A percentile compares a stretch with the other conserved stretches of the same genome.
Conservation (phyloP, 2,329 filamentous ascomycete species). For the Ophiostoma fasciatum region DNA sequence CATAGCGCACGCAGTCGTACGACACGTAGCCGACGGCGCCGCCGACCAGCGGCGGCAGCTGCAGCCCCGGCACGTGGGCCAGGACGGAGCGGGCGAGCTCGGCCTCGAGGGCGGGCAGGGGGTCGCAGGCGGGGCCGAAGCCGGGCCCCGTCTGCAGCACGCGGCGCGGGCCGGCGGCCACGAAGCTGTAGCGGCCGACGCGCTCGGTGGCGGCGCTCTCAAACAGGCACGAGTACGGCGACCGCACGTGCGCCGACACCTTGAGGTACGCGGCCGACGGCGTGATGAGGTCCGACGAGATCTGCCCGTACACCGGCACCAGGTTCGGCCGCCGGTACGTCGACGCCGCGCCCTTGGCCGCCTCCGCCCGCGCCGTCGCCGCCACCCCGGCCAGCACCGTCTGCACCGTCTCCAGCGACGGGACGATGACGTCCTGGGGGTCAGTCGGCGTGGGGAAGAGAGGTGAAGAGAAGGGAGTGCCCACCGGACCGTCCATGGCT, state of each 20-base stretch:
- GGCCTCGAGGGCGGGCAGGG: slow-evolving; percentile 64
- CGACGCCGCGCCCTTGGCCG: slow-evolving; percentile 6
- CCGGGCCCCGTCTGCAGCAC: slow-evolving; percentile 77
- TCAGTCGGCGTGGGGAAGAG: neutral
- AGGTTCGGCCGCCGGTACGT: slow-evolving; percentile 11
- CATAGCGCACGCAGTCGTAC: slow-evolving; percentile 75
- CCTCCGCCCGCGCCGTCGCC: slow-evolving; percentile 5
- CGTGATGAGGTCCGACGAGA: slow-evolving; percentile 69
- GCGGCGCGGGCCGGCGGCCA: slow-evolving; percentile 58
- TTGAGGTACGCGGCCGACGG: slow-evolving; percentile 94
- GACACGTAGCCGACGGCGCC: slow-evolving; percentile 94
- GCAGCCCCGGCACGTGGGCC: slow-evolving; percentile 66
- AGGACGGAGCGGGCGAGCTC: slow-evolving; percentile 70
- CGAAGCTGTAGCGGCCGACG: slow-evolving; percentile 89
- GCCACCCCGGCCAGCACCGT: slow-evolving; percentile 9
- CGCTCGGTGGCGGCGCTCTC: slow-evolving; percentile 86
- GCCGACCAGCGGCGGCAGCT: slow-evolving; percentile 73
- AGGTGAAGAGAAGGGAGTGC: neutral
- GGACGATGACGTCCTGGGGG: slow-evolving; percentile 13
- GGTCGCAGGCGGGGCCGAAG: slow-evolving; percentile 72
- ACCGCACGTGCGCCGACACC: slow-evolving; percentile 58
- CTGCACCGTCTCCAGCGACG: slow-evolving; percentile 14
- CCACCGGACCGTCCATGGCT: slow-evolving; percentile 10
- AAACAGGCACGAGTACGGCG: slow-evolving; percentile 68
- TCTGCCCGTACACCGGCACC: slow-evolving; percentile 15